Conservation (phyloP, 164 flowering plant genomes). For the Platanus orientalis region DNA sequence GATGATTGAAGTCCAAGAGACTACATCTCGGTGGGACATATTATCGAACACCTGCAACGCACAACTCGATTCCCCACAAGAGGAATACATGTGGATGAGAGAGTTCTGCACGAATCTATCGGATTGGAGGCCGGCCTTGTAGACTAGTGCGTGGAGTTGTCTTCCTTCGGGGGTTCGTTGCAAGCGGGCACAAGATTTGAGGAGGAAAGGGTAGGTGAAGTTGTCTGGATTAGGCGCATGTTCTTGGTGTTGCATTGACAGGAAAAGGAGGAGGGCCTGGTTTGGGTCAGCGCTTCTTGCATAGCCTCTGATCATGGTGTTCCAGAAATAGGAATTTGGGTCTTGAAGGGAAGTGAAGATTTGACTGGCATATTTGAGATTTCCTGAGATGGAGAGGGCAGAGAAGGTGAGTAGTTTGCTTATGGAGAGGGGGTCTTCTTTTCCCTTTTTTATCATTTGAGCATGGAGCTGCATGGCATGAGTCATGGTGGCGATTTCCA, state of each 20-base stretch:
- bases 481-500: conserved; percentile 43
- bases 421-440: conserved; percentile 15
- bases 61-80: conserved; percentile 21
- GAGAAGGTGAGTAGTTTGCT: conserved; percentile 43
- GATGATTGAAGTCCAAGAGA: conserved; percentile 46
- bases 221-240: conserved; percentile 30
- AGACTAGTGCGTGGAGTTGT: conserved; percentile 31
- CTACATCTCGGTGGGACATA: conserved; percentile 41
- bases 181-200: conserved; percentile 36
- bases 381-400: conserved; percentile 37
- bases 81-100: conserved; percentile 43
- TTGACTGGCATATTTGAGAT: conserved; percentile 37
- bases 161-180: conserved; percentile 20
- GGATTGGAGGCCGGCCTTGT: conserved; percentile 25
- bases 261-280: conserved; percentile 32
- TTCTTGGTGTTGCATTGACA: conserved; percentile 23
- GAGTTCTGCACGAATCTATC: conserved; percentile 34
- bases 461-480: conserved; percentile 60
- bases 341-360: conserved; percentile 33
- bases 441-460: conserved; percentile 28
- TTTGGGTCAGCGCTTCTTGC: conserved; percentile 34
- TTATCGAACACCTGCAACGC: conserved; percentile 30
- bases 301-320: conserved; percentile 51
- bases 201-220: conserved; percentile 47
- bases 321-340: conserved; percentile 42